Evolutionary conservation across 768 basidiomycete species (phyloP).

Genomic region (Roridomyces roridus): DNA sequence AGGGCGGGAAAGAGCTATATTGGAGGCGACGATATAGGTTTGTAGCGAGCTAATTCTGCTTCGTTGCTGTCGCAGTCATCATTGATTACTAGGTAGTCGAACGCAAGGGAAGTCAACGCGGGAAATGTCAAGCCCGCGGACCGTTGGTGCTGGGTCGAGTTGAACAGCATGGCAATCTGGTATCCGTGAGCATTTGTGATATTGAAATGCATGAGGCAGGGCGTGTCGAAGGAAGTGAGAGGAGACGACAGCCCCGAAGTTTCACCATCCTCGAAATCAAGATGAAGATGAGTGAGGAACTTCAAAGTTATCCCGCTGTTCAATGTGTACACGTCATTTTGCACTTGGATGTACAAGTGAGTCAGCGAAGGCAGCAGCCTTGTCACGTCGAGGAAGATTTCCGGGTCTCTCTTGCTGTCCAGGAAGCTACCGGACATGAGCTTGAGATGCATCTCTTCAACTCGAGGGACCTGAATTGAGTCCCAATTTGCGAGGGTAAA

Average conservation of each 20-base stretch:
- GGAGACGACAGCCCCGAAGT: neutral
- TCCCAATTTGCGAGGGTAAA: too few species aligned
- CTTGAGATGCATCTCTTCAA: too few species aligned
- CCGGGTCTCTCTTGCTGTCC: too few species aligned
- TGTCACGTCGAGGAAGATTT: too few species aligned
- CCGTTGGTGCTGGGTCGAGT: neutral
- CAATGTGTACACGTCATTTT: neutral
- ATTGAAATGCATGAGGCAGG: neutral
- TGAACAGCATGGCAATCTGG: neutral
- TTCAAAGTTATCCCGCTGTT: neutral
- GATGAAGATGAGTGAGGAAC: neutral
- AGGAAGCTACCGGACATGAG: too few species aligned
- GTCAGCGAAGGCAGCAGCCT: neutral
- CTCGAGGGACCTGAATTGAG: too few species aligned
- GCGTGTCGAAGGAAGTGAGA: neutral
- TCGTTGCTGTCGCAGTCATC: neutral
- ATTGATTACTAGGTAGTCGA: too few species aligned
- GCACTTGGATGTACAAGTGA: neutral
- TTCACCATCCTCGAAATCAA: neutral
- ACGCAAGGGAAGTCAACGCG: slow-evolving; percentile 1
- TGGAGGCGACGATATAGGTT: neutral
- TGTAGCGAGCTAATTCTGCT: fast-evolving
- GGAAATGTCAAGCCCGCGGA: neutral
- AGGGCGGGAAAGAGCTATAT: neutral
- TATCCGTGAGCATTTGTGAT: neutral